Evolutionary conservation across 371 early-diverging fungal species (phyloP), one percentile per base, ranked within the genome.

Genomic region (Parasitella parasitica): DNA sequence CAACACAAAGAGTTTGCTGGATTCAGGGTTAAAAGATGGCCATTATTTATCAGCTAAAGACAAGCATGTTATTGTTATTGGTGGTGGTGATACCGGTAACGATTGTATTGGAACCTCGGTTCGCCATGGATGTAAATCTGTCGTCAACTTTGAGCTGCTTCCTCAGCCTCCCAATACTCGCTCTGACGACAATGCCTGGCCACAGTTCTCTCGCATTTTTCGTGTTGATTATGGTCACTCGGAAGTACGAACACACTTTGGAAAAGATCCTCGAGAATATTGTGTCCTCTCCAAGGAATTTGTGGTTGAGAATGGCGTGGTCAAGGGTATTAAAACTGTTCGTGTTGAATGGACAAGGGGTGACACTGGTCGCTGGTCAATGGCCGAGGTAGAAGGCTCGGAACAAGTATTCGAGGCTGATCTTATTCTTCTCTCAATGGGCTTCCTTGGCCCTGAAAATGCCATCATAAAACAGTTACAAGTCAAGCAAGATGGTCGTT

Each of bases 71-170:
- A 79, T 98, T 64, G 96, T 98, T n/a, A 96, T 98, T 80, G 98
- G 98, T 75, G 98, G 96, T 67, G 98, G 98, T 59, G 98, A 97
- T 73, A 98, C 98, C 7, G 97, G 96, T 65, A 93, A 91, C 67
- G 98, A 98, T 69, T 97, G 97, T 76, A 94, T 96, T 59, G 98
- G 90, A 56, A 97, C 98, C 13, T 86, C 96, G 4, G 76, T 94
- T 20, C 91, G 97, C 50, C 96, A 96, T 63, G 94, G 94, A 35
- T 97, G 97, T 32, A 86, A 82, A 59, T 89, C 90, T 38, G 88
- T 97, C 26, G 85, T 88, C 69, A 97, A 97, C 87, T 97, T 97
- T 88, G 97, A 97, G 73, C 79, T 97, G 57, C 76, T 97, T 28
- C 97, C 97, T 5, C 89, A 90, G 69, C 96, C 97, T 32, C 94